phyloP scores from a whole-genome alignment of 2,329 filamentous ascomycete genomes.

The Verticillium nonalfalfae region DNA sequence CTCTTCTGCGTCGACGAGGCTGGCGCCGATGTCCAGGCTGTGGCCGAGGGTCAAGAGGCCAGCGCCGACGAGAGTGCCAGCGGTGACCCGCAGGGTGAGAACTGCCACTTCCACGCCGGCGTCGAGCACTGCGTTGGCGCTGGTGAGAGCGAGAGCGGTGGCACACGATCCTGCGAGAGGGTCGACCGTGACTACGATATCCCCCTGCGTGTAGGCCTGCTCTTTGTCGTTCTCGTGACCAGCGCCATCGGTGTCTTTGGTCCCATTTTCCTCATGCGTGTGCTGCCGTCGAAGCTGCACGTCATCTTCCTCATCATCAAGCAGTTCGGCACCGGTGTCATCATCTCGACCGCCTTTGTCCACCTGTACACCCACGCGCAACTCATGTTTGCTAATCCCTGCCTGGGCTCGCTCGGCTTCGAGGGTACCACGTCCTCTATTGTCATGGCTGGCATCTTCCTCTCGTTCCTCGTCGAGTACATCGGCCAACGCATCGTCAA shows the following conservation, averaged over 20 bases:
- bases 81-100: conserved; percentile 8
- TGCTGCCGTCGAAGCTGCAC: conserved; percentile 43
- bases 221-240: conserved; percentile 66
- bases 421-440: conserved; percentile 66
- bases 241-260: conserved; percentile 62
- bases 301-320: conserved; percentile 58
- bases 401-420: conserved; percentile 58
- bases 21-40: conserved; percentile 51
- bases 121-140: conserved; percentile 43
- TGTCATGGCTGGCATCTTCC: conserved; percentile 66
- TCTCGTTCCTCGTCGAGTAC: conserved; percentile 69
- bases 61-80: conserved; percentile 14
- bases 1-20: conserved; percentile 57
- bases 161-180: conserved; percentile 34
- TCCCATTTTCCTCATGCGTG: conserved; percentile 56
- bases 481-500: conserved; percentile 52
- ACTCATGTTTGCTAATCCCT: conserved; percentile 67
- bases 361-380: conserved; percentile 67
- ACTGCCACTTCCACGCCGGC: conserved; percentile 70
- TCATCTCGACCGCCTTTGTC: conserved; percentile 65
- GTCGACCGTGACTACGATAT: conserved; percentile 56
- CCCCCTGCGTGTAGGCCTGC: conserved; percentile 59
- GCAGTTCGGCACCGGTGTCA: conserved; percentile 68
- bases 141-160: conserved; percentile 31
- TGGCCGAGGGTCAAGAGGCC: conserved; percentile 19